phyloP scores from a whole-genome alignment of 75 land plant species.

The Pseudotsuga menziesii region DNA sequence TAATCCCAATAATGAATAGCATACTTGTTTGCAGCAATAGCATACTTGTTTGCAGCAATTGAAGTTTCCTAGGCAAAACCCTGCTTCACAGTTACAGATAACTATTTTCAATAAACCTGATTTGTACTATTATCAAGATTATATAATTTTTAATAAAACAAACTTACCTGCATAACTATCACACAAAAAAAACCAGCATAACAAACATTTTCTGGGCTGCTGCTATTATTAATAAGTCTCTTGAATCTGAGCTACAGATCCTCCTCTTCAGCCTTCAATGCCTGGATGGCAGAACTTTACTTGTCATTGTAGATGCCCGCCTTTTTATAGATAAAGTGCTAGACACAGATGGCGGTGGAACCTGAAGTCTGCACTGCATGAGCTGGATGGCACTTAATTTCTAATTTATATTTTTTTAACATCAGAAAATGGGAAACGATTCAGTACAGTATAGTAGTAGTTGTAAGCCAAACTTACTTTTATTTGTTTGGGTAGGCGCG shows the following conservation, averaged over 20 bases:
- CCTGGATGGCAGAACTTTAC: too few relatives aligned
- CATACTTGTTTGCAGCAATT: neutral
- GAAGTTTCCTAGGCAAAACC: neutral
- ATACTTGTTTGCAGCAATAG: too few relatives aligned
- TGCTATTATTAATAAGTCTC: neutral
- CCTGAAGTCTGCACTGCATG: too few relatives aligned
- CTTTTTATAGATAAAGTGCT: neutral
- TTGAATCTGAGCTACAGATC: neutral
- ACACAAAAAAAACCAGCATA: neutral
- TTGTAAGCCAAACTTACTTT: too few relatives aligned
- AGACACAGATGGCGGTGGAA: too few relatives aligned
- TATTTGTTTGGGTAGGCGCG: too few relatives aligned
- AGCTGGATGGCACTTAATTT: too few relatives aligned
- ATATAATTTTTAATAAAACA: neutral
- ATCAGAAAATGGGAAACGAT: too few relatives aligned
- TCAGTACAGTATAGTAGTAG: too few relatives aligned
- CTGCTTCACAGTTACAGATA: neutral
- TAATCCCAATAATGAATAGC: neutral
- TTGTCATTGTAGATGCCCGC: neutral
- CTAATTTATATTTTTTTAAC: too few relatives aligned
- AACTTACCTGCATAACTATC: constrained; percentile 1
- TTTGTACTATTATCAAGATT: too few relatives aligned
- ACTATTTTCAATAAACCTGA: neutral
- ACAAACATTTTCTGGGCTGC: neutral
- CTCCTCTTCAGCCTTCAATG: neutral